A percentile compares a stretch with the other conserved stretches of the same genome.
Conservation (phyloP, 345 rosid genomes). For the Rhodomyrtus tomentosa region DNA sequence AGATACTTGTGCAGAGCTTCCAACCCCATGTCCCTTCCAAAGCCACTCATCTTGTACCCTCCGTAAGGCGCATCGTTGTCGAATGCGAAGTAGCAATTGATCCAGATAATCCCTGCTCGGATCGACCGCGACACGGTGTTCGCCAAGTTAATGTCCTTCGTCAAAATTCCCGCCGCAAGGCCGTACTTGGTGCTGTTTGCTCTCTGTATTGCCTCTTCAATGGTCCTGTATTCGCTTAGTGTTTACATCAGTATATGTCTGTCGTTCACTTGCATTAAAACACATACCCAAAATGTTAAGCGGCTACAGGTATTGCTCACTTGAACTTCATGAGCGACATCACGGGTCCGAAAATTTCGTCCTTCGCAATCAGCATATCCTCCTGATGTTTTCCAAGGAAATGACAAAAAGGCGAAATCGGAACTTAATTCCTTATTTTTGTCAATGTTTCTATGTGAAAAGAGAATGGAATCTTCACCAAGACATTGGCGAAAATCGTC, state of each 20-base stretch:
- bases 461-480: conserved; percentile 12
- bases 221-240: conserved; percentile 26
- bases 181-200: conserved; percentile 64
- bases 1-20: conserved; percentile 52
- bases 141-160: conserved; percentile 44
- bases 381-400: conserved; percentile 13
- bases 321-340: conserved; percentile 66
- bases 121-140: conserved; percentile 70
- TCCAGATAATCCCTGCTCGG: conserved; percentile 49
- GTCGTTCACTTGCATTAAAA: not conserved
- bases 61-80: conserved; percentile 53
- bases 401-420: not conserved
- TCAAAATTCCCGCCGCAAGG: conserved; percentile 68
- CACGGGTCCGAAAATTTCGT: conserved; percentile 78
- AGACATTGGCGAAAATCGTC: conserved; percentile 51
- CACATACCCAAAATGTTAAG: not conserved
- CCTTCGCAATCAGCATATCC: conserved; percentile 50
- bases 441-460: not conserved
- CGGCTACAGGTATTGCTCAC: conserved; percentile 7
- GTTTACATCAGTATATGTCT: not conserved
- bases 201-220: conserved; percentile 50
- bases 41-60: conserved; percentile 67
- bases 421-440: not conserved
- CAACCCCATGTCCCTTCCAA: conserved; percentile 53
- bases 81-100: conserved; percentile 55